Conservation (phyloP, 306 rosid species). For the Cicer bijugum region DNA sequence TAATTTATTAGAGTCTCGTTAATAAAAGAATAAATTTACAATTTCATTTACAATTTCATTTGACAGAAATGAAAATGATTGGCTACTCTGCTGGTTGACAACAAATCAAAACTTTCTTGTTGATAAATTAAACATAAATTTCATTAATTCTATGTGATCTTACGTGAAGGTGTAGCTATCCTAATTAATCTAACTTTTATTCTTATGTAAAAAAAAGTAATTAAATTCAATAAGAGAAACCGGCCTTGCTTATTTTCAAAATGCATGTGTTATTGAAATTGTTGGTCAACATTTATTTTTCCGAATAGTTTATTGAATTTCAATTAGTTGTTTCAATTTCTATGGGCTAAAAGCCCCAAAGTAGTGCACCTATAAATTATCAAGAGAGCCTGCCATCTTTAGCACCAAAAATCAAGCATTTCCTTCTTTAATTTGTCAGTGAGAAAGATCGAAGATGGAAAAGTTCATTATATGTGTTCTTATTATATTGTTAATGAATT, state of each 20-base stretch:
- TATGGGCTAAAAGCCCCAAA: slow-evolving; percentile 37
- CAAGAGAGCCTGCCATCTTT: slow-evolving; percentile 13
- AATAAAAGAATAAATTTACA: background rate
- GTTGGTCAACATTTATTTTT: slow-evolving; percentile 41
- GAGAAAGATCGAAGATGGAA: slow-evolving; percentile 43
- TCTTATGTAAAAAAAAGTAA: too few relatives aligned
- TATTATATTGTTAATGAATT: slow-evolving; percentile 40
- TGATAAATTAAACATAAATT: too few relatives aligned
- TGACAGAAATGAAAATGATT: too few relatives aligned
- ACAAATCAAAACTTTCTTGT: too few relatives aligned
- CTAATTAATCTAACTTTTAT: too few relatives aligned
- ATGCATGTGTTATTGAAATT: background rate
- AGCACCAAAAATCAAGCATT: slow-evolving; percentile 35
- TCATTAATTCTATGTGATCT: too few relatives aligned
- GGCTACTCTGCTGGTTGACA: too few relatives aligned
- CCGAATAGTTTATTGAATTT: background rate
- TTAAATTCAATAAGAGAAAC: slow-evolving; percentile 9
- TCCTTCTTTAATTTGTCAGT: slow-evolving; percentile 10
- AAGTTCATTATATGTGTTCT: slow-evolving; percentile 31
- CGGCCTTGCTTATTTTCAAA: slow-evolving; percentile 16
- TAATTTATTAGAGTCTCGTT: background rate
- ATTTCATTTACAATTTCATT: too few relatives aligned
- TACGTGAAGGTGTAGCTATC: too few relatives aligned
- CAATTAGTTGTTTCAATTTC: slow-evolving; percentile 27
- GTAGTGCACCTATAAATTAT: slow-evolving; percentile 50